Evolutionary conservation across 441 rosid species (phyloP), one percentile per base, ranked within the genome.

Genomic region (Biscutella laevigata): DNA sequence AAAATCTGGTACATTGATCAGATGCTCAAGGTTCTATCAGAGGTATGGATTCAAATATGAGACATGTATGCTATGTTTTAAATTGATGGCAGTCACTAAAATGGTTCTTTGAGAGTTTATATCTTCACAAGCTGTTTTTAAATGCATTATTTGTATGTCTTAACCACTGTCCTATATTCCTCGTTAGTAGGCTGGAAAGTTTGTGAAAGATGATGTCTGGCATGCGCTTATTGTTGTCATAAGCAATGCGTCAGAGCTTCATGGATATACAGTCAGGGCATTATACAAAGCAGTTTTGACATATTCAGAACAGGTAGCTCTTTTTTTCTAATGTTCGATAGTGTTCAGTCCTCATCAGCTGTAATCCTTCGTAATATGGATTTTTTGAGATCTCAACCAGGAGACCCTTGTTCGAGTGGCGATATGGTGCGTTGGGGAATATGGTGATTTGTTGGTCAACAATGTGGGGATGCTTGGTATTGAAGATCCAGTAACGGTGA

Each of bases 351-450:
- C 22, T 54, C 35, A 53, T 58, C n/a, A 15, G 44, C 19, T 4
- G 7, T 54, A 53, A 19, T 4, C 46, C 61, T 27, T 54, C 32
- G 37, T 67, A 33, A 67, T 12, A 28, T 59, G 38, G 36, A 8
- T 29, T 43, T 22, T n/a, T 68, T 59, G 44, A 41, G 53, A n/a
- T 44, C 41, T 35, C 4, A 59, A 54, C 47, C 71, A 89, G 97
- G 97, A 86, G 81, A 78, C 76, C 58, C 96, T 94, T 75, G 91
- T 83, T 67, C 91, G 89, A 62, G 95, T 86, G 66, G 96, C 96
- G 25, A 77, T 86, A 57, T 94, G 99, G 99, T 94, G 97, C 81
- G 74, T 94, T 47, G 99, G 99, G 64, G 99, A 94, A 74, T 94
- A 88, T 70, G 99, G 97, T 60, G 99, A 94, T 71, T 35, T 94